Evolutionary conservation across 2,329 filamentous ascomycete genomes (phyloP), one percentile per base, ranked within the genome.

Genomic region (Monosporascus sp.): DNA sequence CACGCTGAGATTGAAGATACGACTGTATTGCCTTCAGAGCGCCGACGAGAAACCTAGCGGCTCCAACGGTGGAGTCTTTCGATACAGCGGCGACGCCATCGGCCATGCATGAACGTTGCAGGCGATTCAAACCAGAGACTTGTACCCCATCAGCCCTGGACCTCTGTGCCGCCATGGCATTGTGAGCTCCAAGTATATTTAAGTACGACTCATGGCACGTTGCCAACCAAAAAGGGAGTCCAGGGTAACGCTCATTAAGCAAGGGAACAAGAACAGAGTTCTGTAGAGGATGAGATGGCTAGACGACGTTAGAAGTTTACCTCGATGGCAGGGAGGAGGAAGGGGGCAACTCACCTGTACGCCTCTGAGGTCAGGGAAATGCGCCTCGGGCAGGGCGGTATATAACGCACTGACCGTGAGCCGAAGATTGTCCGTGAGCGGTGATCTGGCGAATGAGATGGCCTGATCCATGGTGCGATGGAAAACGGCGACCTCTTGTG

Each of bases 261-360:
- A 83, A 60, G 6, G 72, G 69, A 3, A 79, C 66, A n/a, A 83
- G 65, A 2, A 74, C 72, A 2, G 75, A 74, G 59, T 87, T 86
- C 55, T 82, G 77, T 18, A 86, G 66, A 14, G 83, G 77, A 58
- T 86, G 81, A 8, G 85, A 65, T 3, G 83, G 78, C 72, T 85
- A 70, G 37, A 15, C 11, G 84, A 63, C 3, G 78, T 76, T 72
- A 83, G 71, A 48, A 54, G 44, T 53, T 65, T 46, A 55, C 57
- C 49, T 56, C 51, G 5, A 56, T 46, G 34, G 17, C 27, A 22
- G 48, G 2, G 18, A 49, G 61, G 56, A 55, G 37, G 44, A 60
- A 62, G 64, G 57, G 53, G 62, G 60, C 24, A 53, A 70, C 74
- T 70, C 60, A 78, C 75, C 70, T 79, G 73, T 57, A 73, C 69